These are phyloP conservation scores for Spatholobus suberectus DNA, from an alignment of 306 rosid species.

Conservation along the genomic window DNA sequence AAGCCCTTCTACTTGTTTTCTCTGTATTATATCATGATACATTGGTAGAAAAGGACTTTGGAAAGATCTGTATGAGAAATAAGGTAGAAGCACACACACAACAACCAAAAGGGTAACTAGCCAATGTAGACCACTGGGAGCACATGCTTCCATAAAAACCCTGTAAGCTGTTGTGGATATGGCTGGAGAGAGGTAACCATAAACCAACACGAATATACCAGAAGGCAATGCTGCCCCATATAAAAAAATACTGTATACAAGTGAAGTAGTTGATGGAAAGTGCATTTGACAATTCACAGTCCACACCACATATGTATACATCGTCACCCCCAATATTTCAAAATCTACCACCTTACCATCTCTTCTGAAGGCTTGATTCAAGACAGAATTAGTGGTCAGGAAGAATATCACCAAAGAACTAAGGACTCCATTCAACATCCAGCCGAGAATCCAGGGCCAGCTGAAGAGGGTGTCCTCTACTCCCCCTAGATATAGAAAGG, in stretches of 20 bases:
- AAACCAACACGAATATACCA: conserved; percentile 81
- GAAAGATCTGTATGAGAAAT: conserved; percentile 71
- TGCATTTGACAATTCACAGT: conserved; percentile 89
- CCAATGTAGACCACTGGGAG: conserved; percentile 75
- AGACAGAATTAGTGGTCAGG: conserved; percentile 61
- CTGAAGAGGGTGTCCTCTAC: conserved; percentile 79
- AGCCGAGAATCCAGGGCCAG: conserved; percentile 80
- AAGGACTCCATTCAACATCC: conserved; percentile 79
- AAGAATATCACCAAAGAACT: conserved; percentile 80
- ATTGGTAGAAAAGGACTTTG: conserved; percentile 80
- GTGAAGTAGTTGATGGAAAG: conserved; percentile 90
- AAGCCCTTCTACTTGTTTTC: conserved; percentile 45
- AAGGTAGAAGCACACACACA: conserved; percentile 70
- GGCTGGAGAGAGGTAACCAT: conserved; percentile 67
- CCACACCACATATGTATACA: conserved; percentile 87
- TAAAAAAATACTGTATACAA: conserved; percentile 87
- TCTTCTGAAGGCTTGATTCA: conserved; percentile 64
- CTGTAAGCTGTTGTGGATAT: conserved; percentile 77
- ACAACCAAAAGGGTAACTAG: conserved; percentile 68
- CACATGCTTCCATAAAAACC: conserved; percentile 82
- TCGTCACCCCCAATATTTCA: conserved; percentile 71
- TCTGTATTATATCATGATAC: conserved; percentile 84
- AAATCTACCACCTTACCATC: conserved; percentile 76
- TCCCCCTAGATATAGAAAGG: conserved; percentile 76
- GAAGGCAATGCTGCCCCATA: conserved; percentile 83